Evolutionary conservation across 106 monocot genomes (phyloP).

Genomic region (Apostasia ramifera): DNA sequence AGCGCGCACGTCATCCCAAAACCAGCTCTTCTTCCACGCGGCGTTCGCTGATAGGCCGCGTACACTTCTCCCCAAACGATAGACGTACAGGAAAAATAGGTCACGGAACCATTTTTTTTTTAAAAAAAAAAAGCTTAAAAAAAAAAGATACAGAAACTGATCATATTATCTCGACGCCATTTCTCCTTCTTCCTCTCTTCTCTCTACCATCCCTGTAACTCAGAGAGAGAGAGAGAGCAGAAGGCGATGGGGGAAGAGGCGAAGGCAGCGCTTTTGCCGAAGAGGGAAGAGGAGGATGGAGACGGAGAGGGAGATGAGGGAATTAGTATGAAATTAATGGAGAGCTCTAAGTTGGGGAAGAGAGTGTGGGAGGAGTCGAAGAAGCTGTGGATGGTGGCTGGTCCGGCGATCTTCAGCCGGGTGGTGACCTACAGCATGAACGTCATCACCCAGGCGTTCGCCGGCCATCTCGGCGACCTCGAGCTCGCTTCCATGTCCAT

Average conservation of each 20-base stretch:
- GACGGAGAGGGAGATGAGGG: background rate
- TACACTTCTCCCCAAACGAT: no score
- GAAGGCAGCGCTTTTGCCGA: background rate
- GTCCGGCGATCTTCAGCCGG: constrained; percentile 15
- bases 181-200: no score
- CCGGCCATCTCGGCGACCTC: constrained; percentile 23
- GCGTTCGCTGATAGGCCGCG: no score
- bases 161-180: no score
- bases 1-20: no score
- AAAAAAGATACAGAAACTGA: no score
- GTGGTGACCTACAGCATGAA: constrained; percentile 23
- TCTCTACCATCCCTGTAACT: no score
- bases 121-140: no score
- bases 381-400: constrained; percentile 17
- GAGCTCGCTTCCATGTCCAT: constrained; percentile 24
- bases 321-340: background rate
- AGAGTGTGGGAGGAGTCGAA: constrained; percentile 12
- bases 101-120: no score
- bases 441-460: constrained; percentile 23
- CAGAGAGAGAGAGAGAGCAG: background rate
- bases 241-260: background rate
- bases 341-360: background rate
- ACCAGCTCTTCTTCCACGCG: no score
- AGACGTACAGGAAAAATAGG: no score
- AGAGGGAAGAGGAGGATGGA: background rate